Conservation (phyloP, 2,329 filamentous ascomycete genomes). For the Fulvia fulva region DNA sequence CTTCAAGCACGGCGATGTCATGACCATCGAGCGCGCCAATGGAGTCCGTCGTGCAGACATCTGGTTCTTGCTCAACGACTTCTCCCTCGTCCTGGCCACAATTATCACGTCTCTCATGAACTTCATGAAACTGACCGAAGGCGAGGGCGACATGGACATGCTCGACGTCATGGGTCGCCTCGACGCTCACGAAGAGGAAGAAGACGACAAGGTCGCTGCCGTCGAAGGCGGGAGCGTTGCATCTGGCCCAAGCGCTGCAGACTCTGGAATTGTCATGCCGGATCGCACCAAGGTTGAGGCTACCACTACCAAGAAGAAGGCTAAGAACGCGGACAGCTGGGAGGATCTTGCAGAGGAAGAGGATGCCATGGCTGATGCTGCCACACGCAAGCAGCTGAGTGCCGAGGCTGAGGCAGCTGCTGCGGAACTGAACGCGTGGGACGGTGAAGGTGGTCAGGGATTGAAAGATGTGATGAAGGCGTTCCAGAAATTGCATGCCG, state of each 20-base stretch:
- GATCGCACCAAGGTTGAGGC: constrained; percentile 24
- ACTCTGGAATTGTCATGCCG: constrained; percentile 30
- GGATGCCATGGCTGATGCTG: constrained; percentile 20
- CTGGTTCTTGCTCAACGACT: constrained; percentile 68
- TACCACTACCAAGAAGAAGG: constrained; percentile 32
- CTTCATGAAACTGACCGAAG: constrained; percentile 50
- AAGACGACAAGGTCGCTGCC: constrained; percentile 39
- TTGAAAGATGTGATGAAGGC: constrained; percentile 57
- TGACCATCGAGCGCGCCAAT: constrained; percentile 60
- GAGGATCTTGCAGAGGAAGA: constrained; percentile 39
- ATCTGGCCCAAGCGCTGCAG: constrained; percentile 26
- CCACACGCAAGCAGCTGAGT: constrained; percentile 23
- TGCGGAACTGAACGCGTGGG: constrained; percentile 34
- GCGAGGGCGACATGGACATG: constrained; percentile 45
- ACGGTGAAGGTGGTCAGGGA: constrained; percentile 42
- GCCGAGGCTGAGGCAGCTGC: constrained; percentile 24
- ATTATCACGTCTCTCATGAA: constrained; percentile 63
- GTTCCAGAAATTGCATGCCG: constrained; percentile 54
- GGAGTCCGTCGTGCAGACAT: constrained; percentile 62
- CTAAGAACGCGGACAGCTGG: constrained; percentile 43
- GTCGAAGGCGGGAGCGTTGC: constrained; percentile 25
- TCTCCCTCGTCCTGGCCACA: constrained; percentile 63
- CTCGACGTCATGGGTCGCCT: constrained; percentile 51
- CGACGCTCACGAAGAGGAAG: constrained; percentile 47
- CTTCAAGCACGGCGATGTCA: constrained; percentile 66